Base-by-base conservation (phyloP, 2,329 filamentous ascomycete genomes). In the Xylariales sp. region DNA sequence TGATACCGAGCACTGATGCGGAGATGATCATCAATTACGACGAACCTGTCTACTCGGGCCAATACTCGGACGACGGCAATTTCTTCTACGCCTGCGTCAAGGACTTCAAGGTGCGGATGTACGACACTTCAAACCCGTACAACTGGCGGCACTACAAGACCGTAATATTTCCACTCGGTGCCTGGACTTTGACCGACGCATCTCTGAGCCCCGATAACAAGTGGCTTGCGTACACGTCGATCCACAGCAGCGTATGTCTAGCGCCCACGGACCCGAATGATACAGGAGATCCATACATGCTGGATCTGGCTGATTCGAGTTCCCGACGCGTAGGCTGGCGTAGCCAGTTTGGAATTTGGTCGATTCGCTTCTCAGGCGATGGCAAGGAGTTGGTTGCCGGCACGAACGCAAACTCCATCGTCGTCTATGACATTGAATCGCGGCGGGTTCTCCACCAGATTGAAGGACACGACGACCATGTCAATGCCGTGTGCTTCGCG, bases 131-230 rank as follows among this genome's bases (percentile, higher is more conserved):
- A 2, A 95, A 96, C 53, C 89, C 91, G 0, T 95, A 93, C 63
- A 78, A 89, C 50, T 98, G 93, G 93, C 85, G 84, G 59, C 90
- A 95, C 62, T 96, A 96, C 71, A 97, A 91, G 67, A 91, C 86
- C 0, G 87, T 89, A 4, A 69, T 73, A 20, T 95, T 93, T 61
- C 88, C 88, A 1, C 86, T 82, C 50, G 93, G 90, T 3, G 84
- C 88, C 54, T 98, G 93, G 93, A 97, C 91, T 1, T 84, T 98
- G 50, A 97, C 93, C 11, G 93, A 98, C 63, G 90, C 91, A 2
- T 86, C 87, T 0, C 64, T 97, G 31, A 94, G 87, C 46, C 89
- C 90, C 0, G 89, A 97, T 67, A 97, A 96, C 60, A 85, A 80
- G 51, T 93, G 86, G 66, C 71, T 98, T 2, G 93, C 90, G 7